A percentile compares a stretch with the other conserved stretches of the same genome.
phyloP scores from a whole-genome alignment of 495 filamentous ascomycete genomes.

The Aspergillus egyptiacus region DNA sequence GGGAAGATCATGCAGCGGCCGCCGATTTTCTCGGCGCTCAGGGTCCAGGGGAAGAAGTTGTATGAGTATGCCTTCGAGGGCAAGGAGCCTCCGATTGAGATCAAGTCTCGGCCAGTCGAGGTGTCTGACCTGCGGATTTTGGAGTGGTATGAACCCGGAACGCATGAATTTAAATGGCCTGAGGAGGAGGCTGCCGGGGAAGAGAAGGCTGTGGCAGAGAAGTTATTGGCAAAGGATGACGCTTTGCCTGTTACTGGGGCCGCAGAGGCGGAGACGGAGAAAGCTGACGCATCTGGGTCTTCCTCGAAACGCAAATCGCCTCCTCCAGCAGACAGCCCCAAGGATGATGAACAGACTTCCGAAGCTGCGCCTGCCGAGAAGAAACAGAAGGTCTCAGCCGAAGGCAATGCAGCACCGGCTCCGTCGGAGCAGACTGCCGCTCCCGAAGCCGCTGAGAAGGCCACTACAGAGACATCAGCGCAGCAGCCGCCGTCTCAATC shows the following conservation, averaged over 20 bases:
- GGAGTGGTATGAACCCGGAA: conserved; percentile 83
- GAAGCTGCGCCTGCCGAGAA: conserved; percentile 21
- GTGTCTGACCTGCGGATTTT: conserved; percentile 69
- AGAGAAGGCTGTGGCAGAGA: conserved; percentile 67
- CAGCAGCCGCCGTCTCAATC: too few species aligned
- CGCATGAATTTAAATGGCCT: conserved; percentile 67
- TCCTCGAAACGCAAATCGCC: conserved; percentile 32
- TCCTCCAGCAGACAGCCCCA: conserved; percentile 22
- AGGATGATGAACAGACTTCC: conserved; percentile 12
- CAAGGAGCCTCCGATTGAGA: conserved; percentile 73
- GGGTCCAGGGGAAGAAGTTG: conserved; percentile 81
- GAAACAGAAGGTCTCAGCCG: conserved; percentile 32
- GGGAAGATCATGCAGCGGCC: conserved; percentile 89
- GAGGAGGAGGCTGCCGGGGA: conserved; percentile 63
- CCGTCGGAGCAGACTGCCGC: conserved; percentile 5
- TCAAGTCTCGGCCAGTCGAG: conserved; percentile 71
- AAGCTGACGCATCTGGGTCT: conserved; percentile 14
- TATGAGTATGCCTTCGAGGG: conserved; percentile 96
- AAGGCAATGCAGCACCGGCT: conserved; percentile 12
- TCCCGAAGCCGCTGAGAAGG: conserved; percentile 17
- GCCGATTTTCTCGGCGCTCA: conserved; percentile 86
- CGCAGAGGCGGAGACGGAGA: too few species aligned
- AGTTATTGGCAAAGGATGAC: conserved; percentile 49
- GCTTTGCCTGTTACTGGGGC: conserved; percentile 18
- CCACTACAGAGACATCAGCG: conserved; percentile 11